Evolutionary conservation across 345 rosid species (phyloP), one percentile per base, ranked within the genome.

Genomic region (Citrus mangshanensis): DNA sequence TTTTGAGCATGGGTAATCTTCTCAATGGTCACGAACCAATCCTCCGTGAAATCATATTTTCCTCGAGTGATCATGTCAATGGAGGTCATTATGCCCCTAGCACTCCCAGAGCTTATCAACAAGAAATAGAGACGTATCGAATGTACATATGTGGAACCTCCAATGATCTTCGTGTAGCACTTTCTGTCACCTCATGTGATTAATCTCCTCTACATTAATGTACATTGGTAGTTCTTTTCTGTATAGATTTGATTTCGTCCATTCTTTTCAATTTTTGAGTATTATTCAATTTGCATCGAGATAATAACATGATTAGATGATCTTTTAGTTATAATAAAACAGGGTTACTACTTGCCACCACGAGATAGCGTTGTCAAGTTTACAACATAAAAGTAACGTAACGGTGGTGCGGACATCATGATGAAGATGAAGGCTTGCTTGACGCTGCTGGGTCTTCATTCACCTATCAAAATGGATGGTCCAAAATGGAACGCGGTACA

Each of bases 11-110:
- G 97, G 99, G 99, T 22, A 96, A 96, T 84, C 94, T 90, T 79
- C 92, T 96, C 8, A 96, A 94, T 66, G 97, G 99, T 59, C 99
- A 96, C 22, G 99, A 96, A 83, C 99, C 99, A 1, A 84, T 88
- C 65, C 81, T 87, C 54, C 82, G 99, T 82, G 99, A 96, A 83
- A 89, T 93, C 13, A 81, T 94, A 82, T 94, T 96, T 74, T 87
- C 95, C 9, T 80, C 79, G 74, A 89, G 85, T 2, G 97, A 95
- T 34, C 82, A 77, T 30, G 82, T 84, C 71, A 82, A 85, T 51
- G 90, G 86, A 37, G 86, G 80, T 82, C 95, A 90, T 54, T 90
- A 92, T 12, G 92, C 98, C 0, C 84, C 85, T 59, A 62, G 70
- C 77, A 84, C 74, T 68, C 79, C 85, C 2, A 77, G 65, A 42